Conservation (phyloP, 768 basidiomycete genomes). For the Boletus rubroflammeus region DNA sequence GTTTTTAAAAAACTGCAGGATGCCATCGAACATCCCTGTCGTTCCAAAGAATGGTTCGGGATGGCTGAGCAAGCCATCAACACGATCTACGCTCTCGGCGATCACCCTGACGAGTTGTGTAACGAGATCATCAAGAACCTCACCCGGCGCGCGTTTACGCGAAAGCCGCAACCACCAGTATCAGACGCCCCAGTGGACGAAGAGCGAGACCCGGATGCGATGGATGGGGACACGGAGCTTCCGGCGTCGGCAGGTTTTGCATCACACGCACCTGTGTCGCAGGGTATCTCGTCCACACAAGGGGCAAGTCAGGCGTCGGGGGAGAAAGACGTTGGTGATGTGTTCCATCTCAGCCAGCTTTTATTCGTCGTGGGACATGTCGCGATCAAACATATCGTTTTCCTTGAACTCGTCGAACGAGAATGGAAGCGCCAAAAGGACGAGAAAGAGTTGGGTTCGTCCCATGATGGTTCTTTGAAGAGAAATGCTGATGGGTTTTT, state of each 20-base stretch:
- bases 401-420: slow-evolving; percentile 90
- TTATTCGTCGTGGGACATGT: slow-evolving; percentile 95
- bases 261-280: slow-evolving; percentile 21
- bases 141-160: slow-evolving; percentile 65
- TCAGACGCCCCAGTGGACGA: slow-evolving; percentile 3
- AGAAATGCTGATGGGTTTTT: background rate
- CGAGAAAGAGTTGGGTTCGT: slow-evolving; percentile 72
- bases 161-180: slow-evolving; percentile 16
- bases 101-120: slow-evolving; percentile 87
- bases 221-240: slow-evolving; percentile 45
- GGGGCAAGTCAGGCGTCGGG: slow-evolving; percentile 9
- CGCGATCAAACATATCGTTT: slow-evolving; percentile 96
- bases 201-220: slow-evolving; percentile 44
- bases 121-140: slow-evolving; percentile 77
- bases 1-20: slow-evolving; percentile 83
- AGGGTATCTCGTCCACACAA: slow-evolving; percentile 10
- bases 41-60: slow-evolving; percentile 92
- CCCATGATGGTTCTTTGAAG: background rate
- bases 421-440: slow-evolving; percentile 98
- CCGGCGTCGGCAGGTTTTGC: slow-evolving; percentile 22
- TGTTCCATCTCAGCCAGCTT: slow-evolving; percentile 89
- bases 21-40: slow-evolving; percentile 74
- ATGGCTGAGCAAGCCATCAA: slow-evolving; percentile 97
- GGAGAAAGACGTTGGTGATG: slow-evolving; percentile 65
- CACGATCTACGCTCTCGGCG: slow-evolving; percentile 90